Evolutionary conservation across 495 filamentous ascomycete genomes (phyloP).

Genomic region (Tuber magnatum): DNA sequence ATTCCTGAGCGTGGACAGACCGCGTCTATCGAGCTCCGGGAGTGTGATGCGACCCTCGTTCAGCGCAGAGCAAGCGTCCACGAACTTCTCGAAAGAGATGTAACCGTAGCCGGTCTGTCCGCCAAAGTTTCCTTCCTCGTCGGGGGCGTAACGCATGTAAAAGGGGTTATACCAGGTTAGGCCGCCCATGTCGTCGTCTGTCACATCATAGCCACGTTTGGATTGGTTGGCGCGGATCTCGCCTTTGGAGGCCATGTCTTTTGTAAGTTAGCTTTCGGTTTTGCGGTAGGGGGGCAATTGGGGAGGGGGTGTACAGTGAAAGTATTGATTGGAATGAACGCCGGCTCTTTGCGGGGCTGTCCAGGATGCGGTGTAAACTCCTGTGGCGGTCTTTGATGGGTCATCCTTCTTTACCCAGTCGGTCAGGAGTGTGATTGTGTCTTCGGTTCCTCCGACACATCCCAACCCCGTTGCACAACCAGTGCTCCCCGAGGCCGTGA

Average conservation of each 20-base stretch:
- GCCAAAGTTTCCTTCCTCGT: constrained; percentile 88
- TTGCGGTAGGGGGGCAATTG: neutral
- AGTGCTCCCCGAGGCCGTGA: constrained; percentile 66
- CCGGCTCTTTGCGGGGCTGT: constrained; percentile 86
- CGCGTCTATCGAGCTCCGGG: constrained; percentile 67
- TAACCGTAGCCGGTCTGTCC: constrained; percentile 92
- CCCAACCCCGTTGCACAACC: constrained; percentile 67
- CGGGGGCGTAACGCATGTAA: constrained; percentile 93
- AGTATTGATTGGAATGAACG: constrained; percentile 91
- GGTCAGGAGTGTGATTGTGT: constrained; percentile 84
- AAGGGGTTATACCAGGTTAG: constrained; percentile 87
- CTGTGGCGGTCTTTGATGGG: constrained; percentile 63
- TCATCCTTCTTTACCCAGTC: constrained; percentile 73
- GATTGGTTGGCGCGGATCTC: constrained; percentile 89
- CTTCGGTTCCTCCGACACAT: constrained; percentile 72
- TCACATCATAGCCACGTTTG: constrained; percentile 91
- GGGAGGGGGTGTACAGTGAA: constrained; percentile 57
- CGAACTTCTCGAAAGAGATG: constrained; percentile 90
- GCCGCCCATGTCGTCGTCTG: constrained; percentile 62
- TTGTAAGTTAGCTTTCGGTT: constrained; percentile 3
- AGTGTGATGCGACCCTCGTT: constrained; percentile 65
- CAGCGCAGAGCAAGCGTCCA: constrained; percentile 72
- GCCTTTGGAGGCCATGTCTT: constrained; percentile 68
- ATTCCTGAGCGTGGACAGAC: constrained; percentile 76
- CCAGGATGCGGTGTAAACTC: constrained; percentile 92